Percentiles rank a stretch among this genome's conserved stretches.
Evolutionary conservation across 2,329 filamentous ascomycete species (phyloP).

Genomic region (Dichotomopilus funicola): DNA sequence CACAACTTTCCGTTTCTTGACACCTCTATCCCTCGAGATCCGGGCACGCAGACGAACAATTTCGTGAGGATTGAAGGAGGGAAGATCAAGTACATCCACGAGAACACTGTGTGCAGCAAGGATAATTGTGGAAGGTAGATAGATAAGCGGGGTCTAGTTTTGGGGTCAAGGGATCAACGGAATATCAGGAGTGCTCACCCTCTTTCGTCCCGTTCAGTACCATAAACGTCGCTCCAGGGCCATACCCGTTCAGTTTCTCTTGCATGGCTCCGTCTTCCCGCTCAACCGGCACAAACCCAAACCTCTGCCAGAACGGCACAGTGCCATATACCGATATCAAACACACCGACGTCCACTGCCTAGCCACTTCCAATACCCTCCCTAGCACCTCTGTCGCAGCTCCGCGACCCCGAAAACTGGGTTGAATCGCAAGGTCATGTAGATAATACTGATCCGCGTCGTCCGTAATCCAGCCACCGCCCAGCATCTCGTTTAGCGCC

Average conservation of each 20-base stretch:
- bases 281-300: constrained; percentile 26
- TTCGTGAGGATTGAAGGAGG: constrained; percentile 24
- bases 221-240: constrained; percentile 29
- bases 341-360: constrained; percentile 25
- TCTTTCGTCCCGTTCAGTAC: background rate
- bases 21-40: constrained; percentile 10
- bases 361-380: constrained; percentile 23
- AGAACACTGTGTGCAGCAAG: constrained; percentile 14
- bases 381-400: constrained; percentile 23
- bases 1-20: constrained; percentile 25
- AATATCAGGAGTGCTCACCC: background rate
- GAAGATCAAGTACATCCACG: constrained; percentile 25
- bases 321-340: constrained; percentile 34
- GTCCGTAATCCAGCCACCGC: constrained; percentile 18
- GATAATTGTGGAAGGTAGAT: constrained; percentile 10
- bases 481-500: constrained; percentile 28
- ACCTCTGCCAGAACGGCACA: constrained; percentile 28
- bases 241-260: constrained; percentile 30
- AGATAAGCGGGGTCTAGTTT: too few species aligned
- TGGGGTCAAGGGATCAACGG: background rate
- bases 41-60: constrained; percentile 25
- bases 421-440: constrained; percentile 32
- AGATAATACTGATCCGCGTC: constrained; percentile 34
- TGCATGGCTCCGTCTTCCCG: constrained; percentile 20
- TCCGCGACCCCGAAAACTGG: constrained; percentile 25